Conservation (phyloP, 441 rosid species). For the Viola pubescens region DNA sequence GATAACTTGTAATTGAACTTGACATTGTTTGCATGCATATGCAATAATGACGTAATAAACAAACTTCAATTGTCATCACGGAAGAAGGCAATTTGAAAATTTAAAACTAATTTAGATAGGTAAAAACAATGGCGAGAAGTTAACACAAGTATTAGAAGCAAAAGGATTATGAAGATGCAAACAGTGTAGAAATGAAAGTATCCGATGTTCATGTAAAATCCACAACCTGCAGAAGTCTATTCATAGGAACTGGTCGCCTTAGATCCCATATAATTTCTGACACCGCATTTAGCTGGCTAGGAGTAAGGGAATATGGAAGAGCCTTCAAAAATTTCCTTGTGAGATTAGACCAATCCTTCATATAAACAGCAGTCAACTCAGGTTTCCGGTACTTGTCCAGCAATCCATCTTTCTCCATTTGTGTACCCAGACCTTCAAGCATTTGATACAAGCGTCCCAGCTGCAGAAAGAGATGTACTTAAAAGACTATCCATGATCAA, state of each 20-base stretch:
- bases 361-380: constrained; percentile 42
- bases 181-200: constrained; percentile 9
- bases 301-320: constrained; percentile 84
- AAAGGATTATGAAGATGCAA: too few relatives aligned
- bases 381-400: constrained; percentile 76
- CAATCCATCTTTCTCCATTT: constrained; percentile 65
- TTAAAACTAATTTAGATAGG: too few relatives aligned
- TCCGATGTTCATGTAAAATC: constrained; percentile 10
- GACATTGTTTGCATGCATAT: too few relatives aligned
- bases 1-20: too few relatives aligned
- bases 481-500: constrained; percentile 2
- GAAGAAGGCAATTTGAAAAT: too few relatives aligned
- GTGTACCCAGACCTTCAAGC: constrained; percentile 83
- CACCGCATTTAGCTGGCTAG: constrained; percentile 81
- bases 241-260: constrained; percentile 85
- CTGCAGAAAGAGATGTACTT: constrained; percentile 36
- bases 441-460: constrained; percentile 86
- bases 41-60: too few relatives aligned
- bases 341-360: constrained; percentile 74
- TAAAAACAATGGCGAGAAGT: too few relatives aligned
- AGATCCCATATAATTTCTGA: constrained; percentile 97
- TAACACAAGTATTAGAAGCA: too few relatives aligned
- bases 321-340: constrained; percentile 62
- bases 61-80: too few relatives aligned
- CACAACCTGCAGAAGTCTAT: constrained; percentile 85